Conservation (phyloP, 176 grass and related monocot species). For the Oryza meridionalis region DNA sequence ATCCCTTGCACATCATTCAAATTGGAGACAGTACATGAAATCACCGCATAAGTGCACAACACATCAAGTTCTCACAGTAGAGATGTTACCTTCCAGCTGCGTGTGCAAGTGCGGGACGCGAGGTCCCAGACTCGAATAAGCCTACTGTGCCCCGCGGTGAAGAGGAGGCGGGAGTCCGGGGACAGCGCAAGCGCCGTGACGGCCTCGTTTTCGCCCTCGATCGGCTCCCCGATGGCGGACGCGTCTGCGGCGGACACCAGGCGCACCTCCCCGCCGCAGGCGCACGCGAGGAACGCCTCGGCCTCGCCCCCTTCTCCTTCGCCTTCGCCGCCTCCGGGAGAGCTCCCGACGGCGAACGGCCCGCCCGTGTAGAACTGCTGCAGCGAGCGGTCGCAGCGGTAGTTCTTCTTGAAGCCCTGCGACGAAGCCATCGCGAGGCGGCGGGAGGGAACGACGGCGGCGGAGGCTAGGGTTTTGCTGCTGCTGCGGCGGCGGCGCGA, state of each 20-base stretch:
- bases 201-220: slow-evolving; percentile 66
- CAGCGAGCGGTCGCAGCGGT: slow-evolving; percentile 69
- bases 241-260: slow-evolving; percentile 62
- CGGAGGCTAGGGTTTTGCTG: slow-evolving; percentile 40
- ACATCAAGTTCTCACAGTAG: background rate
- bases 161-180: slow-evolving; percentile 69
- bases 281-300: slow-evolving; percentile 76
- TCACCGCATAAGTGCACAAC: background rate
- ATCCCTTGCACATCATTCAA: slow-evolving; percentile 18
- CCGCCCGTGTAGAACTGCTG: slow-evolving; percentile 94
- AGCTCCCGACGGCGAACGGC: slow-evolving; percentile 62
- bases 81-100: slow-evolving; percentile 82
- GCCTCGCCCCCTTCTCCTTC: slow-evolving; percentile 40
- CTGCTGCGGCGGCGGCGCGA: slow-evolving; percentile 22
- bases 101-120: slow-evolving; percentile 69
- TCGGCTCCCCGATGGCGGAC: slow-evolving; percentile 51
- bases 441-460: slow-evolving; percentile 10
- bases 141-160: slow-evolving; percentile 74
- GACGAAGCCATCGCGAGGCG: slow-evolving; percentile 29
- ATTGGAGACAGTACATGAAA: background rate
- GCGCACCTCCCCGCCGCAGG: slow-evolving; percentile 77
- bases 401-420: slow-evolving; percentile 61
- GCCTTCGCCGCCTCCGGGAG: slow-evolving; percentile 32
- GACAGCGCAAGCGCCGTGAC: slow-evolving; percentile 69
- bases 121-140: slow-evolving; percentile 90